Evolutionary conservation across 176 grass and related monocot genomes (phyloP), one percentile per base, ranked within the genome.

Genomic region (Avena sativa): DNA sequence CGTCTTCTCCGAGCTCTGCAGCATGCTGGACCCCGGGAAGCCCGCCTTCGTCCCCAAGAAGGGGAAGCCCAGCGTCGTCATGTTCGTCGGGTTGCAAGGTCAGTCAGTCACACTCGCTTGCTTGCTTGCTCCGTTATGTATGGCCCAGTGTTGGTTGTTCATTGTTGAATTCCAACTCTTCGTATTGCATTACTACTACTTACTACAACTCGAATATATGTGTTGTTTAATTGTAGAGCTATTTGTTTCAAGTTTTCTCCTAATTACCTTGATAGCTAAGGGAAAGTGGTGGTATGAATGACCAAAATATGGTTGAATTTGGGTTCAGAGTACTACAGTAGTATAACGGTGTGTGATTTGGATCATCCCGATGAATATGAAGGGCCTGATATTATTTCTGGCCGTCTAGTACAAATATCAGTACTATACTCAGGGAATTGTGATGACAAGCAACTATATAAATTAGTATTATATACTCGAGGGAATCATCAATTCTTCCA

Each of bases 61-160:
- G 49, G 92, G 92, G 12, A 96, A 93, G 61, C 63, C 94, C 15
- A 90, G 94, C 14, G 94, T 98, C 11, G 81, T 96, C 32, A 98
- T 98, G 93, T 96, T 98, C 47, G 92, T 98, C 19, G 93, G 94
- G 79, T 74, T 98, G 85, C 96, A 98, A 92, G 94, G 96, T 95
- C 19, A 60, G 69, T 71, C 28, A 43, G 40, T 4, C 23, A 4
- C 51, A 26, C 48, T 19, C 52, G 52, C 14, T 56, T 57, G 55
- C 14, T 56, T 57, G 55, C 16, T 19, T 8, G 9, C 3, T 85
- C 8, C 36, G 23, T 32, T 74, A 12, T 74, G 40, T 6, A 15
- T 16, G 9, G 9, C 46, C 9, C 11, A 48, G 46, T 9, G 2
- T 6, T 43, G 40, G 0, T 28, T 28, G 28, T 28, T 28, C 28